Evolutionary conservation across 2,329 filamentous ascomycete species (phyloP), one percentile per base, ranked within the genome.

Genomic region (Talaromyces marneffei): DNA sequence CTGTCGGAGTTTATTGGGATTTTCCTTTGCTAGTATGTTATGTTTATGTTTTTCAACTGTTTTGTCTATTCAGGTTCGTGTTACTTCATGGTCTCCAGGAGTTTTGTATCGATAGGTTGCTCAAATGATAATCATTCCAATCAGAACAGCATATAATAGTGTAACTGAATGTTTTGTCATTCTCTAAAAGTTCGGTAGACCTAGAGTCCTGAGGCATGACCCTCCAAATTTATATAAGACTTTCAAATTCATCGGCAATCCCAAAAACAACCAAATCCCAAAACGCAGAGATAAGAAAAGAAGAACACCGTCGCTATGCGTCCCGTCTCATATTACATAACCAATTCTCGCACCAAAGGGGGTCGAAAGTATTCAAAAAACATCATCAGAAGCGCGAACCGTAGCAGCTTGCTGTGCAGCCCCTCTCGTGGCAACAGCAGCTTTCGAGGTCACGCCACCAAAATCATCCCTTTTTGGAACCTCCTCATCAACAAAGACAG

Each of bases 401-500:
- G 31, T 71, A 35, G 70, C 72, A 61, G 50, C 58, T 14, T 60
- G 58, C 29, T 72, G 65, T 29, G 72, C 69, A 60, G 72, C 67
- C 10, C 69, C 67, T 40, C 70, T 65, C 18, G 71, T 72, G 16
- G 70, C 65, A 7, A 67, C 57, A 23, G 70, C 63, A 25, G 68
- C 68, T 16, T 68, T 64, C 6, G 56, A 44, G 3, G 65, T 65
- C 7, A 65, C 35, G 33, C 65, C 63, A n/a, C 33, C 60, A 35
- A 42, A 25, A 63, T 65, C 65, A 42, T 74, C 69, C 44, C 74
- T 67, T 39, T 71, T 66, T 1, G 72, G 60, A 18, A 79, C 69
- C 70, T 96, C 92, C 50, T 97, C 91, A 37, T 85, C 88, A 44
- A 99, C 80, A 68, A 96, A 95, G 44, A 96, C 90, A 0, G 90